Percentiles rank a stretch among this genome's conserved stretches.
These are phyloP conservation scores for Verbena officinalis DNA, from an alignment of 257 asterid species.

Conservation along the genomic window DNA sequence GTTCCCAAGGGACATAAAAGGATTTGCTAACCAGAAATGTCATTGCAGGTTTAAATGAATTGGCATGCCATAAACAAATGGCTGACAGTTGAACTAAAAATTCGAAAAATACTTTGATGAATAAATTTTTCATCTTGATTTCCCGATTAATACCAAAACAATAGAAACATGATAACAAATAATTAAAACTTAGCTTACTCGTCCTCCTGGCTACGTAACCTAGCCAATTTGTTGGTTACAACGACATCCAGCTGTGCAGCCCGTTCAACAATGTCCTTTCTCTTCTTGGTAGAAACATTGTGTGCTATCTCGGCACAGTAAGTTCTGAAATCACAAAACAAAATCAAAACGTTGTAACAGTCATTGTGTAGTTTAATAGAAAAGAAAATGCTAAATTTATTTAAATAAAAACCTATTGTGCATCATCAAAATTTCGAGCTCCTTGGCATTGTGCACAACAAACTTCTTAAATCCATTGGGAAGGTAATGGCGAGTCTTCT, in stretches of 20 bases:
- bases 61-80: constrained; percentile 5
- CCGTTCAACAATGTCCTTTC: constrained; percentile 51
- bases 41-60: constrained; percentile 7
- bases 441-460: constrained; percentile 46
- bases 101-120: constrained; percentile 5
- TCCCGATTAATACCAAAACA: background rate
- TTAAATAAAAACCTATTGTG: constrained; percentile 42
- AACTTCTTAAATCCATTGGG: constrained; percentile 58
- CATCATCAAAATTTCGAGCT: constrained; percentile 53
- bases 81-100: background rate
- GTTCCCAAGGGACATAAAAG: background rate
- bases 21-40: background rate
- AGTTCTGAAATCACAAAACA: constrained; percentile 18
- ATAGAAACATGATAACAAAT: background rate
- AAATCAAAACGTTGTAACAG: background rate
- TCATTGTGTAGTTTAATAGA: background rate
- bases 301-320: constrained; percentile 51
- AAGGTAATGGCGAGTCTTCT: constrained; percentile 54
- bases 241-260: constrained; percentile 52
- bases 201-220: constrained; percentile 58
- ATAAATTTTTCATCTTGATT: background rate
- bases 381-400: background rate
- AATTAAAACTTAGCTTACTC: constrained; percentile 35
- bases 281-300: constrained; percentile 46
- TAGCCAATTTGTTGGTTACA: constrained; percentile 53